A percentile compares a stretch with the other conserved stretches of the same genome.
Conservation (phyloP, 495 filamentous ascomycete genomes). For the Glutinoglossum americanum region DNA sequence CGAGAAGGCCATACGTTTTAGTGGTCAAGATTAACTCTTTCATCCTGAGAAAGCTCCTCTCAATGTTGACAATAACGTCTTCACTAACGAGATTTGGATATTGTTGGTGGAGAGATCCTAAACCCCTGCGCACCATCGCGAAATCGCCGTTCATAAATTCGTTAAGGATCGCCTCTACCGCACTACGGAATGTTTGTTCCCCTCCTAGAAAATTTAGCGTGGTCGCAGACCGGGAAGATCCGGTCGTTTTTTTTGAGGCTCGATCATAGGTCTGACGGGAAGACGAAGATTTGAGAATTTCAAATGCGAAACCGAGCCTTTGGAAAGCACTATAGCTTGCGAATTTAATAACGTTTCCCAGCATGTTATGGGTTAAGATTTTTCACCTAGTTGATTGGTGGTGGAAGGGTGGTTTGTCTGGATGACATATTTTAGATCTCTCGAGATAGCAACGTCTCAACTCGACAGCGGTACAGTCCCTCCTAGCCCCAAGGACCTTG, state of each 20-base stretch:
- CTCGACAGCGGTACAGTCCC: slow-evolving; percentile 15
- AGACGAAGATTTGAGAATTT: slow-evolving; percentile 20
- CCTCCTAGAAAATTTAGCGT: slow-evolving; percentile 15
- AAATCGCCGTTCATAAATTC: slow-evolving; percentile 24
- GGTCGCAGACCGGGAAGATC: slow-evolving; percentile 10
- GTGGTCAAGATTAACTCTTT: slow-evolving; percentile 21
- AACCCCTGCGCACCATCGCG: slow-evolving; percentile 15
- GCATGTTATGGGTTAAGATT: background rate
- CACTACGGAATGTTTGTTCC: slow-evolving; percentile 20
- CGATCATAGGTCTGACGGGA: slow-evolving; percentile 19
- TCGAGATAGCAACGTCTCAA: slow-evolving; percentile 23
- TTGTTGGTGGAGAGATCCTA: slow-evolving; percentile 15
- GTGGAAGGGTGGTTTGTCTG: slow-evolving; percentile 20
- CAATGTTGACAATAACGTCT: slow-evolving; percentile 19
- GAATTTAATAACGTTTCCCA: background rate
- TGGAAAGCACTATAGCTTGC: slow-evolving; percentile 17
- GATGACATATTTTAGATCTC: slow-evolving; percentile 22
- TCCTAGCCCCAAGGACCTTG: slow-evolving; percentile 19
- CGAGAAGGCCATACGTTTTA: slow-evolving; percentile 20
- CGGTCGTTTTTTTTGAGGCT: slow-evolving; percentile 10
- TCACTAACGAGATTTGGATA: slow-evolving; percentile 21
- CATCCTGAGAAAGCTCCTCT: slow-evolving; percentile 17
- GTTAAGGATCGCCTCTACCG: slow-evolving; percentile 19
- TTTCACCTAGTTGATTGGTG: slow-evolving; percentile 16
- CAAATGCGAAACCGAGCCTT: slow-evolving; percentile 22